Base-by-base conservation (phyloP, 2,329 filamentous ascomycete species). In the Lecanicillium sp. region DNA sequence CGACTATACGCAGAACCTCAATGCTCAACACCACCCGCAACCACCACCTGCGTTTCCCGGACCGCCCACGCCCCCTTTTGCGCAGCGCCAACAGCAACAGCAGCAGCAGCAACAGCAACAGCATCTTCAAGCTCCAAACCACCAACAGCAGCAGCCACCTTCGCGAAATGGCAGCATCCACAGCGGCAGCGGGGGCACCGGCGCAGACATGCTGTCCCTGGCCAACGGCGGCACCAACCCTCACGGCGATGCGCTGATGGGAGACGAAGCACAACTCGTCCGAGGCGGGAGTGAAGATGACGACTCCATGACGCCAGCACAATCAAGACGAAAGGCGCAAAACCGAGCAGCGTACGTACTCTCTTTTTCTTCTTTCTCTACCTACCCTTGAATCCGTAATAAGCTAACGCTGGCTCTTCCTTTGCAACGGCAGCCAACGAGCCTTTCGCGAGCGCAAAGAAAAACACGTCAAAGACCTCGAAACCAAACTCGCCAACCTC, bases 391-490 rank as follows among this genome's bases (percentile, higher is more conserved):
- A 25, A 9, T 28, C 29, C 18, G 14, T 16, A n/a, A n/a, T 9
- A 35, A 30, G 36, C 47, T 52, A 43, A 54, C 46, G 38, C 25
- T 11, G 9, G 8, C 15, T 14, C 29, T 13, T 17, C 22, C 19
- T n/a, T n/a, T n/a, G n/a, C 20, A 19, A n/a, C 14, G 27, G 19
- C 46, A 95, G 90, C 34, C 92, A 96, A 71, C 83, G 90, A 51
- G 90, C 92, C 22, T 96, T 96, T 60, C 86, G 90, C 44, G 90
- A 96, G 62, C 83, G 90, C 50, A 96, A 96, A 62, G 90, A 96
- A 59, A 83, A 81, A 42, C 89, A 94, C 54, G 88, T 96, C 45
- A 89, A 89, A 58, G 88, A 96, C 44, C 80, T 96, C 17, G 89
- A 96, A 62, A 76, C 79, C 41, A 92, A 94, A 58, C 78, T 96